These are phyloP conservation scores for Scedosporium dehoogii DNA, from an alignment of 2,329 filamentous ascomycete genomes.

Conservation along the genomic window DNA sequence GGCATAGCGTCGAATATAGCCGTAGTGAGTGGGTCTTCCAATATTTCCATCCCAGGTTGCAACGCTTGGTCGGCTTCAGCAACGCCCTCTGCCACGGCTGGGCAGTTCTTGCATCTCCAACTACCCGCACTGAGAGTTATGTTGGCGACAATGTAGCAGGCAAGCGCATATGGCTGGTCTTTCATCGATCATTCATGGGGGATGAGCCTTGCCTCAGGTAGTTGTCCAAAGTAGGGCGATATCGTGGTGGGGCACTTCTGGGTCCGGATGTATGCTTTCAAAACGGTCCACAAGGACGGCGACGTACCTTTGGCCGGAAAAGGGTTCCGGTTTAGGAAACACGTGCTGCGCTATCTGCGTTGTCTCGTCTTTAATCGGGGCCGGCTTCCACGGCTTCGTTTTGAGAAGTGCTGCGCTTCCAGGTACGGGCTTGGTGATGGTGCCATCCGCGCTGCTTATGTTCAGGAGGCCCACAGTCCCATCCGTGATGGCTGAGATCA, in stretches of 20 bases:
- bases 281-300: not conserved
- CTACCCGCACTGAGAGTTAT: not conserved
- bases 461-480: not conserved
- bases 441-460: not conserved
- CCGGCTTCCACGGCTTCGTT: not conserved
- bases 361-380: not conserved
- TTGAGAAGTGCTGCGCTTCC: not conserved
- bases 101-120: not conserved
- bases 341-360: not conserved
- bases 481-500: not conserved
- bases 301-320: not conserved
- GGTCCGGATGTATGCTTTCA: not conserved
- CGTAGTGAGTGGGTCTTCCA: not conserved
- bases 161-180: not conserved
- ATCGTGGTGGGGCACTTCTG: not conserved
- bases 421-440: not conserved
- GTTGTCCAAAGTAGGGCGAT: not conserved
- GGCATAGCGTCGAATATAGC: not conserved
- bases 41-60: not conserved
- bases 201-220: not conserved
- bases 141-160: not conserved
- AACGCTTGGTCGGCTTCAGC: not conserved
- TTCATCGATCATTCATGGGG: not conserved
- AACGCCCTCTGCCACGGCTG: not conserved
- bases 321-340: not conserved